phyloP scores from a whole-genome alignment of 1,139 yeast species.

The Hansenula lynferdii region DNA sequence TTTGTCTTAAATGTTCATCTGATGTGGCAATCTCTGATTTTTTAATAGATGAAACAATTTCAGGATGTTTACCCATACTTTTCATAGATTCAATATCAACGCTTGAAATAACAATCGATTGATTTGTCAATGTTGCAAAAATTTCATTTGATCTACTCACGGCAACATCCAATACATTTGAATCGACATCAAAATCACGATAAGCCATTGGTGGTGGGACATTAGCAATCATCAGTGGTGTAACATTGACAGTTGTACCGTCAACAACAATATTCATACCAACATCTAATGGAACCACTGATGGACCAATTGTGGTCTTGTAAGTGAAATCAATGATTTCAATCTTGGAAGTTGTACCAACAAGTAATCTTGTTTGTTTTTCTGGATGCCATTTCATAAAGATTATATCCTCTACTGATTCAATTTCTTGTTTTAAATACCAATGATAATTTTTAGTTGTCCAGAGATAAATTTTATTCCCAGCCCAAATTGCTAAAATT shows the following conservation, averaged over 20 bases:
- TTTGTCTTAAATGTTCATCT: constrained; percentile 53
- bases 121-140: constrained; percentile 53
- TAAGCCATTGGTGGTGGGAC: constrained; percentile 94
- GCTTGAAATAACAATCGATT: constrained; percentile 35
- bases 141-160: constrained; percentile 54
- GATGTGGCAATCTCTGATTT: constrained; percentile 34
- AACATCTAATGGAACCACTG: constrained; percentile 58
- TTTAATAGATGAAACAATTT: constrained; percentile 32
- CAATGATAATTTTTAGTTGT: constrained; percentile 91
- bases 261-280: constrained; percentile 84
- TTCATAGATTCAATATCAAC: constrained; percentile 32
- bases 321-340: constrained; percentile 69
- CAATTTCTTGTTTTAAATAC: constrained; percentile 83
- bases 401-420: constrained; percentile 29
- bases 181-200: constrained; percentile 54
- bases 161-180: constrained; percentile 59
- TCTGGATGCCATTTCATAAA: constrained; percentile 86
- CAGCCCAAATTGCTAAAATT: constrained; percentile 61
- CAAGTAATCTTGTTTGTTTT: constrained; percentile 69
- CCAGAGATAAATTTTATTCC: constrained; percentile 75
- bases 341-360: constrained; percentile 48
- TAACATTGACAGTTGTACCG: constrained; percentile 65
- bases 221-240: constrained; percentile 81
- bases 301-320: constrained; percentile 64
- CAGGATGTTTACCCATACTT: constrained; percentile 41